These are phyloP conservation scores for Ilex asprella DNA, from an alignment of 257 asterid species.

Conservation along the genomic window DNA sequence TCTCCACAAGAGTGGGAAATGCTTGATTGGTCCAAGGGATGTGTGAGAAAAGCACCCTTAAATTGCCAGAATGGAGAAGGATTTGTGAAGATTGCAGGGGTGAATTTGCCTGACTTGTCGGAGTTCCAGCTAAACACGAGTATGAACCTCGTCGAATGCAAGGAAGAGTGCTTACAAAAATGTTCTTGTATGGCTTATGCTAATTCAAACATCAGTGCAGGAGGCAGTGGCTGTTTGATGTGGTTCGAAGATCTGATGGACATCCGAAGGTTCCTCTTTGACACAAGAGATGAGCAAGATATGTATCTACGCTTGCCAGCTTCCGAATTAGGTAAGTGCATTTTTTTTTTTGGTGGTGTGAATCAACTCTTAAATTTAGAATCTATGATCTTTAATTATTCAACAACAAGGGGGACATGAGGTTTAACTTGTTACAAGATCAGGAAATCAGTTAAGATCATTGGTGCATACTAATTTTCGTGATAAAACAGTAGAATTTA, in stretches of 20 bases:
- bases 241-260: slow-evolving; percentile 31
- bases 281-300: slow-evolving; percentile 4
- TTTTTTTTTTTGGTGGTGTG: too few relatives aligned
- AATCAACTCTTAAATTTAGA: too few relatives aligned
- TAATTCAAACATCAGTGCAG: slow-evolving; percentile 14
- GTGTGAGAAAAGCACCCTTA: neutral
- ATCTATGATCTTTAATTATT: too few relatives aligned
- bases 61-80: neutral
- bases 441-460: too few relatives aligned
- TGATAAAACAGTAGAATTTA: too few relatives aligned
- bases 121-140: slow-evolving; percentile 4
- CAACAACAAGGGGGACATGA: too few relatives aligned
- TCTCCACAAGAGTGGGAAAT: neutral
- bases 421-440: too few relatives aligned
- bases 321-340: slow-evolving; percentile 19
- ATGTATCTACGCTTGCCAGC: slow-evolving; percentile 5
- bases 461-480: too few relatives aligned
- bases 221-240: slow-evolving; percentile 31
- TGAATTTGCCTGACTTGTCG: neutral
- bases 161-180: slow-evolving; percentile 21
- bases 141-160: slow-evolving; percentile 20
- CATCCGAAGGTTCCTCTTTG: slow-evolving; percentile 8
- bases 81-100: neutral
- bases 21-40: neutral
- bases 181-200: slow-evolving; percentile 33